Evolutionary conservation across 768 basidiomycete genomes (phyloP), one percentile per base, ranked within the genome.

Genomic region (Mycena pura): DNA sequence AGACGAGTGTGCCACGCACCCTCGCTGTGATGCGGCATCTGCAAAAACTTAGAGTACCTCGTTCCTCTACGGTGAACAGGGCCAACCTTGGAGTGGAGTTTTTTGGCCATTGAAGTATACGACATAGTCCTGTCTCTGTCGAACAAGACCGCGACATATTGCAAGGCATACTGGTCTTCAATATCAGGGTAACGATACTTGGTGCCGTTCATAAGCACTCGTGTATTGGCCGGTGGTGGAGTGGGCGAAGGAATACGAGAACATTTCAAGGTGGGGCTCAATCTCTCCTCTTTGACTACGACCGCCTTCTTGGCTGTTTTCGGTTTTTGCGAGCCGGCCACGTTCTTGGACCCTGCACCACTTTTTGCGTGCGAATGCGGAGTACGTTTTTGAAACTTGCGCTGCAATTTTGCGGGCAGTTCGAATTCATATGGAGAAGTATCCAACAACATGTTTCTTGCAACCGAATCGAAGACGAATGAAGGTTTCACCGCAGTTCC

Each of bases 1-100:
- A 86, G 48, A 45, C 80, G 77, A n/a, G 67, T 69, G 29, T 53
- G 64, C 88, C 88, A 91, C 14, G 87, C 88, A 8, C 31, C 68
- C 6, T 65, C 13, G 3, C 78, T 66, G 69, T 91, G 90, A 63
- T 86, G 82, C 25, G 87, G 83, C 77, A 91, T 77, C 90, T 91
- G 57, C 11, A 52, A 25, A 55, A 31, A 29, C 38, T 66, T 46
- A 56, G 28, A 9, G 17, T 15, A 17, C 11, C 39, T 36, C 15
- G 48, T 27, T 25, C 11, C n/a, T 32, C 40, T 21, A 19, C 11
- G 58, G 38, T 17, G 28, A 17, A 50, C n/a, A 55, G 25, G 22
- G 21, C 73, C 28, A 52, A 86, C 89, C 78, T 87, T 86, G 46
- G 69, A 62, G 58, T 79, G 64, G 14, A 88, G 52, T 36, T 74